A percentile compares a stretch with the other conserved stretches of the same genome.
Evolutionary conservation across 129 eudicot species (phyloP).

Genomic region (Flaveria robusta): DNA sequence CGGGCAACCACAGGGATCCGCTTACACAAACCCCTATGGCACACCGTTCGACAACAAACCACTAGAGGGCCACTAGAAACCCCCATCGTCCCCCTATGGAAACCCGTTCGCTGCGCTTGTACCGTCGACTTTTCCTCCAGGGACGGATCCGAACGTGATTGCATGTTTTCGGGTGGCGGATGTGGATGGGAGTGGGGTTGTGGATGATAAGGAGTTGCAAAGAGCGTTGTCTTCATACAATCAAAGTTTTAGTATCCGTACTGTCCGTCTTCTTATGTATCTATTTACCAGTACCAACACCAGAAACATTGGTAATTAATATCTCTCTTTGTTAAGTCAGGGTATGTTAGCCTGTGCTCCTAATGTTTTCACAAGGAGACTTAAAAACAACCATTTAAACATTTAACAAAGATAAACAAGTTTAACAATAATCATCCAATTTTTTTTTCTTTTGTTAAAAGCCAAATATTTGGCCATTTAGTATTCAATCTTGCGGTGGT

Average conservation of each 20-base stretch:
- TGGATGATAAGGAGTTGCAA: constrained; percentile 79
- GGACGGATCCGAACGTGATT: constrained; percentile 74
- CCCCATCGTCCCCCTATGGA: constrained; percentile 39
- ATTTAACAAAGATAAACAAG: no score
- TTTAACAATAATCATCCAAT: no score
- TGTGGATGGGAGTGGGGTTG: constrained; percentile 68
- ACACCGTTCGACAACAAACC: not conserved
- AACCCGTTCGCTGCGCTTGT: constrained; percentile 62
- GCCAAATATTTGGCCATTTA: no score
- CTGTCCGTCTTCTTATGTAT: constrained; percentile 82
- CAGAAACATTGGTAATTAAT: constrained; percentile 51
- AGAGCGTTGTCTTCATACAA: constrained; percentile 57
- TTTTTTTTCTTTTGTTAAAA: no score
- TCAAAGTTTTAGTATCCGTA: constrained; percentile 69
- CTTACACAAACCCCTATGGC: constrained; percentile 23
- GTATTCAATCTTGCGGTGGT: no score
- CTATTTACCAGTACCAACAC: constrained; percentile 62
- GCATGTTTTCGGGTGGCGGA: constrained; percentile 74
- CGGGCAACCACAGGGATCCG: constrained; percentile 1
- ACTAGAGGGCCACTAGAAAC: not conserved
- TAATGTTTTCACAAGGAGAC: no score
- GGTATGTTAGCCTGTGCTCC: no score
- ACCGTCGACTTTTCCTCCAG: constrained; percentile 76
- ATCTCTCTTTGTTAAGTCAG: no score
- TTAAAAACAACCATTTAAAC: no score